A percentile compares a stretch with the other conserved stretches of the same genome.
Conservation (phyloP, 1,139 yeast genomes). For the Kazachstania sp. region DNA sequence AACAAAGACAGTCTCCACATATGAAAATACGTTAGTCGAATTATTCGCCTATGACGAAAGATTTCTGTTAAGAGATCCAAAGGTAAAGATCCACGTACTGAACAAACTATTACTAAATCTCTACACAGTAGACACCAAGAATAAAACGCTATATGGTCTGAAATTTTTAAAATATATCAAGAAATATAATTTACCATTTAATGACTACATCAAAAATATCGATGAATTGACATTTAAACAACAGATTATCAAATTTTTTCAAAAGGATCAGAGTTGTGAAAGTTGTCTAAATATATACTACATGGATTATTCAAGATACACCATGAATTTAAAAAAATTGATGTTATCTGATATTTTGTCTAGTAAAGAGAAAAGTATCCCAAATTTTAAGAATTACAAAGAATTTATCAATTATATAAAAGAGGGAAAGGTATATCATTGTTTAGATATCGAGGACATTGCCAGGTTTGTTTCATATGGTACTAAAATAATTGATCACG, state of each 20-base stretch:
- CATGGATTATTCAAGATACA: slow-evolving; percentile 11
- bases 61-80: slow-evolving; percentile 17
- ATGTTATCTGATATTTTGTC: slow-evolving; percentile 13
- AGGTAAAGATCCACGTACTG: slow-evolving; percentile 18
- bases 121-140: slow-evolving; percentile 17
- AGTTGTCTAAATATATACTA: slow-evolving; percentile 12
- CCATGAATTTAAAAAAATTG: slow-evolving; percentile 12
- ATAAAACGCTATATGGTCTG: slow-evolving; percentile 23
- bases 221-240: slow-evolving; percentile 12
- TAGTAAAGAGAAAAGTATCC: background rate
- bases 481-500: background rate
- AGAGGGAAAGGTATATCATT: background rate
- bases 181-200: slow-evolving; percentile 19
- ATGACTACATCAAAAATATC: slow-evolving; percentile 23
- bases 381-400: background rate
- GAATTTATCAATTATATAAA: background rate
- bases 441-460: slow-evolving; percentile 1
- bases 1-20: slow-evolving; percentile 9
- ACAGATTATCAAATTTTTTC: slow-evolving; percentile 11
- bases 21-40: slow-evolving; percentile 13
- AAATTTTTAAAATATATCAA: slow-evolving; percentile 27
- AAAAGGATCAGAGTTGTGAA: slow-evolving; percentile 1
- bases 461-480: background rate
- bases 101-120: slow-evolving; percentile 25
- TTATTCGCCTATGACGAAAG: slow-evolving; percentile 24